Evolutionary conservation across 2,329 filamentous ascomycete genomes (phyloP).

Genomic region (Westerdykella ornata): DNA sequence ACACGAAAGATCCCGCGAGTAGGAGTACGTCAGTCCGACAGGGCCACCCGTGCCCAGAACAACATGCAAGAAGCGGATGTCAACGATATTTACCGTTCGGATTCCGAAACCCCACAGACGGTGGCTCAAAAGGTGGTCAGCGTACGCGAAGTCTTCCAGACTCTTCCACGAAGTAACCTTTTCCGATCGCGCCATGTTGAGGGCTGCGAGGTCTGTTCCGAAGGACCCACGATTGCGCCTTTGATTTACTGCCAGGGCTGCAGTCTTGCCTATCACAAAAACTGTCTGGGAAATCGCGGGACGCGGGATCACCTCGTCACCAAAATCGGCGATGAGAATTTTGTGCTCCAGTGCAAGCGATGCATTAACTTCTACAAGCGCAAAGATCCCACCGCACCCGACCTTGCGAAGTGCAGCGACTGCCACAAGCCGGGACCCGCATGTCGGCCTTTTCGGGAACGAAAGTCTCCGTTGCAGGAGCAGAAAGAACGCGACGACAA

Average conservation of each 20-base stretch:
- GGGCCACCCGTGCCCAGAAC: slow-evolving; percentile 41
- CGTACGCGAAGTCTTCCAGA: slow-evolving; percentile 64
- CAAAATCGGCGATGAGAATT: slow-evolving; percentile 68
- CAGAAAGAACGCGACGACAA: slow-evolving; percentile 77
- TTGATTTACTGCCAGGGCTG: slow-evolving; percentile 90
- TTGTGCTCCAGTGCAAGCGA: slow-evolving; percentile 82
- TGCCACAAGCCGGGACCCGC: slow-evolving; percentile 61
- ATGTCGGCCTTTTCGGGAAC: slow-evolving; percentile 68
- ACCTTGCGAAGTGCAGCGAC: slow-evolving; percentile 62
- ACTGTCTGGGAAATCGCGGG: slow-evolving; percentile 68
- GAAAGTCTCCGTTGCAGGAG: slow-evolving; percentile 70
- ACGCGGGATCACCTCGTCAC: slow-evolving; percentile 81
- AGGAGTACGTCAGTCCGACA: slow-evolving; percentile 40
- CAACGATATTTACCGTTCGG: slow-evolving; percentile 52
- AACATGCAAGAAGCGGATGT: slow-evolving; percentile 51
- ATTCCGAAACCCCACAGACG: slow-evolving; percentile 35
- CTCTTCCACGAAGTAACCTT: slow-evolving; percentile 52
- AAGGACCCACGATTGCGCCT: slow-evolving; percentile 55
- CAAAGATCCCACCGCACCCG: slow-evolving; percentile 64
- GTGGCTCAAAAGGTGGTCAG: slow-evolving; percentile 52
- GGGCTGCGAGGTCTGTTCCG: slow-evolving; percentile 66
- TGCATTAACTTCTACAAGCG: slow-evolving; percentile 65
- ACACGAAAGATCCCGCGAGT: slow-evolving; percentile 15
- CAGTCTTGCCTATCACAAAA: slow-evolving; percentile 72
- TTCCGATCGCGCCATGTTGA: slow-evolving; percentile 66